Evolutionary conservation across 306 rosid genomes (phyloP).

Genomic region (Vicia villosa): DNA sequence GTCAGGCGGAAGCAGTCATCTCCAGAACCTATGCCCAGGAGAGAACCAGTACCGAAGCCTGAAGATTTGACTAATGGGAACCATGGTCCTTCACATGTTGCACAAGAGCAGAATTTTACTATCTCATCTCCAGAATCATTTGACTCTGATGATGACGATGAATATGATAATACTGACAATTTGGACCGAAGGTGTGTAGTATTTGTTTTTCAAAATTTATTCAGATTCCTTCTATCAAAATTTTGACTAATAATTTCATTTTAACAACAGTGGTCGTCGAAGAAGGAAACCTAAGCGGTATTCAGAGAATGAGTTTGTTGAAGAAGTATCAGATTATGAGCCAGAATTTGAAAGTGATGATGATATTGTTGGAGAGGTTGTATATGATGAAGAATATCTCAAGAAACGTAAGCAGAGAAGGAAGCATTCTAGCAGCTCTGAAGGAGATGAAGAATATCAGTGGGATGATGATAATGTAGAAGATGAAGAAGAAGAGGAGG

Average conservation of each 20-base stretch:
- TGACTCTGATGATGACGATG: conserved; percentile 61
- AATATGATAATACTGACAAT: conserved; percentile 56
- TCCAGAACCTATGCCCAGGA: conserved; percentile 69
- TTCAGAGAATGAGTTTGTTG: conserved; percentile 82
- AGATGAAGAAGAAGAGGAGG: conserved; percentile 90
- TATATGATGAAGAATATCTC: conserved; percentile 94
- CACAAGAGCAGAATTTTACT: conserved; percentile 59
- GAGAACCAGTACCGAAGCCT: conserved; percentile 59
- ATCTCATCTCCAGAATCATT: conserved; percentile 73
- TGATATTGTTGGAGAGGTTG: conserved; percentile 95
- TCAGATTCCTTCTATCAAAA: conserved; percentile 11
- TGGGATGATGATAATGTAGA: conserved; percentile 92
- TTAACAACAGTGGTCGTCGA: conserved; percentile 64
- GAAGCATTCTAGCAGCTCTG: conserved; percentile 89
- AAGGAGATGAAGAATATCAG: conserved; percentile 93
- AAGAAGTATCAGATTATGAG: conserved; percentile 76
- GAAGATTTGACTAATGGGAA: conserved; percentile 79
- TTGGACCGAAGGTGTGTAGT: conserved; percentile 72
- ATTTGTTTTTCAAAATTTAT: conserved; percentile 5
- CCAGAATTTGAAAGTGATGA: conserved; percentile 88
- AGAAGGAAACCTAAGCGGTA: conserved; percentile 90
- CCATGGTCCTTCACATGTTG: conserved; percentile 59
- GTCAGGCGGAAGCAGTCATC: conserved; percentile 75
- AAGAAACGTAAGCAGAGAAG: conserved; percentile 82
- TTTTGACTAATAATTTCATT: conserved; percentile 33